Conservation (phyloP, 23 red algal genomes). For the Gracilaria gracilis region DNA sequence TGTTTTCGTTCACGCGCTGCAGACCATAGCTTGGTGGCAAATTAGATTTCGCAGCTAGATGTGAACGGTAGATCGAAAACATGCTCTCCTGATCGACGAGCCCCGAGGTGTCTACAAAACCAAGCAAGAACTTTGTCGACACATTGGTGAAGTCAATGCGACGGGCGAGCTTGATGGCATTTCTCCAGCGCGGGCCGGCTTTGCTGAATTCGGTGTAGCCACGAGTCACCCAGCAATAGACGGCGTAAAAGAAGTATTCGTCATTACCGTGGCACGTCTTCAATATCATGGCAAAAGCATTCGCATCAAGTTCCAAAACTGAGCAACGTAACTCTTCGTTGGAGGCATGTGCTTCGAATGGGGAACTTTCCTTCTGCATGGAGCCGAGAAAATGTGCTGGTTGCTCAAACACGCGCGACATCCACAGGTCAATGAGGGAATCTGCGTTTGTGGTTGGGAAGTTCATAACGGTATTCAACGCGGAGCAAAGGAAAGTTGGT, state of each 20-base stretch:
- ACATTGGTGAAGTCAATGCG: constrained; percentile 26
- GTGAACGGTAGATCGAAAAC: not conserved
- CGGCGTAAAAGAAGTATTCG: constrained; percentile 21
- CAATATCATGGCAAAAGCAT: not conserved
- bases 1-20: not conserved
- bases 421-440: not conserved
- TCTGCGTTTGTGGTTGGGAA: not conserved
- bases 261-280: not conserved
- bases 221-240: constrained; percentile 30
- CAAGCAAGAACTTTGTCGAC: constrained; percentile 23
- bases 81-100: constrained; percentile 5
- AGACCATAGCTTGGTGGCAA: constrained; percentile 15
- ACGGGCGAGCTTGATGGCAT: constrained; percentile 1
- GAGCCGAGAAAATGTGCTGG: constrained; percentile 2
- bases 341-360: not conserved
- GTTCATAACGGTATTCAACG: constrained; percentile 7
- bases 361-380: not conserved
- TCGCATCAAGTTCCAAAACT: constrained; percentile 5
- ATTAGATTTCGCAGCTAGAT: constrained; percentile 23
- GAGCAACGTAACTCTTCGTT: not conserved
- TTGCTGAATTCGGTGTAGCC: constrained; percentile 8
- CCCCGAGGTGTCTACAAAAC: constrained; percentile 24
- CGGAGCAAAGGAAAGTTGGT: not conserved
- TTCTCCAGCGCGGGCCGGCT: constrained; percentile 15
- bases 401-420: constrained; percentile 5